Evolutionary conservation across 176 grass and related monocot species (phyloP).

Genomic region (Olyra latifolia): DNA sequence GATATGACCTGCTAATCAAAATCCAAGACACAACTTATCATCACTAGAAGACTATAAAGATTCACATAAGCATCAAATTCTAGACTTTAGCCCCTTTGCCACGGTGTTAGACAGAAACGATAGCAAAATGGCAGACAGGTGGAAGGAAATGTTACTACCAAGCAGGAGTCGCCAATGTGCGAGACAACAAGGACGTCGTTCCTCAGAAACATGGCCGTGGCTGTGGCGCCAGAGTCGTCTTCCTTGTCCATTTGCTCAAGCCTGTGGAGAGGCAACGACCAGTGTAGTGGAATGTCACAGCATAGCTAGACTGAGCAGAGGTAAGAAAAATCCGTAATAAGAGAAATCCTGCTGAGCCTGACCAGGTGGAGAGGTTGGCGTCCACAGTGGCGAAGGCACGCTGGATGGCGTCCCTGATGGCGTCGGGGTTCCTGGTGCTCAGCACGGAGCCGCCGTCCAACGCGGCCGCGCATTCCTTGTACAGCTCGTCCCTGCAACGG

Average conservation of each 20-base stretch:
- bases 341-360: conserved; percentile 31
- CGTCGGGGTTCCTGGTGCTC: conserved; percentile 64
- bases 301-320: neutral
- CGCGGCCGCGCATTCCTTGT: conserved; percentile 74
- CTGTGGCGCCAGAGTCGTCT: conserved; percentile 74
- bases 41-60: neutral
- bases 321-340: neutral
- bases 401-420: conserved; percentile 66
- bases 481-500: conserved; percentile 81
- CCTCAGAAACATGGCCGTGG: conserved; percentile 76
- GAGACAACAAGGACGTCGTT: conserved; percentile 84
- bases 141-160: conserved; percentile 52
- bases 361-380: conserved; percentile 72
- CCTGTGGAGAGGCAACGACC: conserved; percentile 43
- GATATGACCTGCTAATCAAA: conserved; percentile 74
- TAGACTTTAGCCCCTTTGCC: neutral
- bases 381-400: conserved; percentile 72
- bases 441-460: conserved; percentile 80
- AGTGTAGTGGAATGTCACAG: neutral
- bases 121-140: neutral
- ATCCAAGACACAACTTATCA: conserved; percentile 13
- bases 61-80: neutral
- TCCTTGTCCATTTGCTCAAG: conserved; percentile 65
- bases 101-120: neutral
- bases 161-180: conserved; percentile 83